Evolutionary conservation across 805 yeast genomes (phyloP).

Genomic region (Nakazawaea siamensis): DNA sequence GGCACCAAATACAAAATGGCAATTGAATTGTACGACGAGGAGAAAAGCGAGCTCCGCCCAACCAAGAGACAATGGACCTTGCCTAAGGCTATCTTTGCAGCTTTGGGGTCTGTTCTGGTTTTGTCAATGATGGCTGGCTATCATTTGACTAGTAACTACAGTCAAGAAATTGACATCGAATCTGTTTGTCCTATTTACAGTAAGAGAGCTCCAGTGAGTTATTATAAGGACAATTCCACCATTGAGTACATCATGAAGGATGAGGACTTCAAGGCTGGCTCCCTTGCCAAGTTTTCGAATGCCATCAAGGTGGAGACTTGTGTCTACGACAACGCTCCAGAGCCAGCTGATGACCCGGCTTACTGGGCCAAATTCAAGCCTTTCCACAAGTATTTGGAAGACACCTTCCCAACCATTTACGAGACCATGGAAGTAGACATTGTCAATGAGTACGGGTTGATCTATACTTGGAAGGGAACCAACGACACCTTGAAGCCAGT

Average conservation of each 20-base stretch:
- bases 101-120: background rate
- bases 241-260: conserved; percentile 15
- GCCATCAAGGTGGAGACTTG: conserved; percentile 60
- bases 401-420: conserved; percentile 47
- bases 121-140: background rate
- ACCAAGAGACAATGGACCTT: too few relatives aligned
- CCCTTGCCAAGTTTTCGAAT: conserved; percentile 36
- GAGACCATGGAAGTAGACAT: conserved; percentile 37
- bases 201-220: conserved; percentile 5
- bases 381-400: conserved; percentile 45
- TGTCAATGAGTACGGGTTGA: conserved; percentile 55
- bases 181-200: conserved; percentile 7
- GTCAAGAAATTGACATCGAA: background rate
- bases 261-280: conserved; percentile 22
- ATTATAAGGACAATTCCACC: conserved; percentile 5
- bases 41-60: too few relatives aligned
- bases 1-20: too few relatives aligned
- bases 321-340: conserved; percentile 37
- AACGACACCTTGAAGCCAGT: conserved; percentile 47
- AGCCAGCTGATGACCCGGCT: conserved; percentile 39
- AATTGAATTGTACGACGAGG: too few relatives aligned
- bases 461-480: conserved; percentile 60
- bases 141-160: background rate
- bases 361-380: conserved; percentile 38
- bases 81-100: background rate